A percentile compares a stretch with the other conserved stretches of the same genome.
These are phyloP conservation scores for Pleurozium schreberi DNA, from an alignment of 225 moss, liverwort and hornwort species.

Conservation along the genomic window DNA sequence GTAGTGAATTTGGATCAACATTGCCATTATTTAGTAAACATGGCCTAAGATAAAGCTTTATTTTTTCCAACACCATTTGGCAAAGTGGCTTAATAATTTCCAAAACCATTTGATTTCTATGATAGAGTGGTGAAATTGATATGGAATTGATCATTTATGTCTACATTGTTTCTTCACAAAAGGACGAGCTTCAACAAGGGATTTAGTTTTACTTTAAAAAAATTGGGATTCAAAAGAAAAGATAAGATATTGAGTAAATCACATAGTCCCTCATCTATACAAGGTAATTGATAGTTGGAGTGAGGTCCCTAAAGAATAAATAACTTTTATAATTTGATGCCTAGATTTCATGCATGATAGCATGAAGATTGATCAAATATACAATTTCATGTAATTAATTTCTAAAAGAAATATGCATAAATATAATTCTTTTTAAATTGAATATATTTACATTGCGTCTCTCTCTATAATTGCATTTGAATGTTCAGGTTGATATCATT, in stretches of 20 bases:
- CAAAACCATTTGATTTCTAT: neutral
- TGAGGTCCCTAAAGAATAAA: neutral
- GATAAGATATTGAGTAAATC: neutral
- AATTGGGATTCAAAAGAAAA: neutral
- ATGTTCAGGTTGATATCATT: neutral
- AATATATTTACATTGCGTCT: neutral
- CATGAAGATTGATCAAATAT: neutral
- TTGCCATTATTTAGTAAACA: too few relatives aligned
- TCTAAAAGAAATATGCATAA: too few relatives aligned
- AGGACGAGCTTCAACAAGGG: accelerated
- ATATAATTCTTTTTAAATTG: too few relatives aligned
- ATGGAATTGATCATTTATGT: neutral
- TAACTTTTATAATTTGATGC: neutral
- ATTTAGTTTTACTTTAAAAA: neutral
- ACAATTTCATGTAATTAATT: too few relatives aligned
- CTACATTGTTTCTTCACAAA: neutral
- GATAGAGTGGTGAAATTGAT: neutral
- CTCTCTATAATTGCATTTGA: neutral
- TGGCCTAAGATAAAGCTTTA: too few relatives aligned
- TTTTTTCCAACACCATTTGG: neutral
- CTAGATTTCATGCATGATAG: neutral
- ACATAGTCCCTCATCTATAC: neutral
- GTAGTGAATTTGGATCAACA: neutral
- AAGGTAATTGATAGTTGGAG: neutral
- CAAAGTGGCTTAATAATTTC: neutral